phyloP scores from a whole-genome alignment of 495 filamentous ascomycete genomes.

The Evansstolkia leycettana region DNA sequence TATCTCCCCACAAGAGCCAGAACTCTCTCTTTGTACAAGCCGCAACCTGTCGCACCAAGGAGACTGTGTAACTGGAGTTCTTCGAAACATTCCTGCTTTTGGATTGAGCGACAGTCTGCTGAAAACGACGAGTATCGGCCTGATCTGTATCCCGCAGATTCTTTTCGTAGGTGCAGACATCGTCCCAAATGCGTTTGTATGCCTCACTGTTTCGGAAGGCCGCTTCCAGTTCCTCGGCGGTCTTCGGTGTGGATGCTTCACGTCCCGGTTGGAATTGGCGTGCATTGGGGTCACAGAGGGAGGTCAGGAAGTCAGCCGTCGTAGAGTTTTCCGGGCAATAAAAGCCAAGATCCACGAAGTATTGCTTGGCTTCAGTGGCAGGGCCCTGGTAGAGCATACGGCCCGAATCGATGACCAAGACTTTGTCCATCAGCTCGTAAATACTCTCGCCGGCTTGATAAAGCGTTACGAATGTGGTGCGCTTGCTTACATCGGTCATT shows the following conservation, averaged over 20 bases:
- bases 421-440: conserved; percentile 72
- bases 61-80: conserved; percentile 61
- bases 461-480: conserved; percentile 71
- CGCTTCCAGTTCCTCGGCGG: conserved; percentile 48
- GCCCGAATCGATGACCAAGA: conserved; percentile 54
- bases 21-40: conserved; percentile 65
- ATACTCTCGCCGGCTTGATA: conserved; percentile 80
- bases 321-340: conserved; percentile 54
- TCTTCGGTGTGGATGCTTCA: conserved; percentile 49
- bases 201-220: conserved; percentile 41
- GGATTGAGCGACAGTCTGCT: conserved; percentile 51
- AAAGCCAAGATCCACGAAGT: conserved; percentile 61
- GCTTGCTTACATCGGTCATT: conserved; percentile 72
- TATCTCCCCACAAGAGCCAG: conserved; percentile 64
- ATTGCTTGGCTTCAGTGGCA: conserved; percentile 48
- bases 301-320: conserved; percentile 64
- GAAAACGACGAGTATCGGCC: conserved; percentile 57
- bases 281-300: conserved; percentile 63
- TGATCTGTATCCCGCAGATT: conserved; percentile 45
- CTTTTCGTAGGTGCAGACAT: conserved; percentile 48
- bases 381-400: conserved; percentile 55
- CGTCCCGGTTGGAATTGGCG: conserved; percentile 51
- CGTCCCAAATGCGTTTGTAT: conserved; percentile 41
- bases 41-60: conserved; percentile 51
- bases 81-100: conserved; percentile 56